Conservation (phyloP, 306 rosid genomes). For the Echinosophora koreensis region DNA sequence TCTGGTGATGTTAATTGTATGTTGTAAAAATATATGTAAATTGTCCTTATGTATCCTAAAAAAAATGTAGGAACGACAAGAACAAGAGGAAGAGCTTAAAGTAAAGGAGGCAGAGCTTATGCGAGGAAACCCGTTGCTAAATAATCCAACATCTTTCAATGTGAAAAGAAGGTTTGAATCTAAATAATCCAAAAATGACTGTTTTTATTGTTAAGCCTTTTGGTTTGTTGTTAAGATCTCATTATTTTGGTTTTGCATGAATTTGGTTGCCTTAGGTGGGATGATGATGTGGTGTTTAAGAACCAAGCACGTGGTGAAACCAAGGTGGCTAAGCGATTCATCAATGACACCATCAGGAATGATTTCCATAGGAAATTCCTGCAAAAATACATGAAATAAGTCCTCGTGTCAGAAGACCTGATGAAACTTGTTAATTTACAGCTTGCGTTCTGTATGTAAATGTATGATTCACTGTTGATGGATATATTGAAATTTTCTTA, state of each 20-base stretch:
- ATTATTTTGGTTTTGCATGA: not conserved
- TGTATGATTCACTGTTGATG: conserved; percentile 34
- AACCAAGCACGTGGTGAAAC: conserved; percentile 95
- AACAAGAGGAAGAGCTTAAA: conserved; percentile 90
- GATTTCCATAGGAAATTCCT: conserved; percentile 95
- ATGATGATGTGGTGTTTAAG: conserved; percentile 93
- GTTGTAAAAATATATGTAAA: conserved; percentile 22
- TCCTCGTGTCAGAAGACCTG: not conserved
- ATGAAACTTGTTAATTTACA: conserved; percentile 10
- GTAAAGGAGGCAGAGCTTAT: conserved; percentile 87
- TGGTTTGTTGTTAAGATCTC: not conserved
- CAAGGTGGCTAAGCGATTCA: conserved; percentile 87
- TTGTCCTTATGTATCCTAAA: conserved; percentile 2
- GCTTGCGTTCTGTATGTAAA: conserved; percentile 30
- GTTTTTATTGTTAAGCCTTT: not conserved
- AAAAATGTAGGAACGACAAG: conserved; percentile 67
- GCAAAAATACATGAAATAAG: conserved; percentile 90
- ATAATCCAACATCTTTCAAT: conserved; percentile 72
- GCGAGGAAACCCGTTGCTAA: conserved; percentile 84
- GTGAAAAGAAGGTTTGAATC: conserved; percentile 80
- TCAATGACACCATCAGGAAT: conserved; percentile 90
- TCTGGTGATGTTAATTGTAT: not conserved
- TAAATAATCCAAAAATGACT: conserved; percentile 15
- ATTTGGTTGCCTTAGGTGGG: conserved; percentile 65
- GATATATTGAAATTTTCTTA: conserved; percentile 8